Base-by-base conservation (phyloP, 306 rosid species). In the Gleditsia sinensis region DNA sequence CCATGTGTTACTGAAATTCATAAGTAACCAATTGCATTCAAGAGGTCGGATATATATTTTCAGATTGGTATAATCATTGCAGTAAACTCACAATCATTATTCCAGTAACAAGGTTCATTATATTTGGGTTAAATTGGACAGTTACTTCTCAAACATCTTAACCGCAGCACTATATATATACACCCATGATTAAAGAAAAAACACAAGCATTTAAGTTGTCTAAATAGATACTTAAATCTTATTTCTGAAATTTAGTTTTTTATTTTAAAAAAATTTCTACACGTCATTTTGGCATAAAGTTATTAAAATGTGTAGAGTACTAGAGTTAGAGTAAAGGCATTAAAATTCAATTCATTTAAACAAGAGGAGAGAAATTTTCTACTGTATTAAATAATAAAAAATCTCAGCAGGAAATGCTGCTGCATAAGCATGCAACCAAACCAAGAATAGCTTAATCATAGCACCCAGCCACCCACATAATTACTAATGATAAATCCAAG, bases 401-500 rank as follows among this genome's bases (percentile, higher is more conserved):
- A 17, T 40, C 12, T 42, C 8, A 9, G 54, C 23, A 40, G 37
- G 16, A 65, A 16, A 62, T 12, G 27, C 6, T 7, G 27, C 36
- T 19, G 16, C 61, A 49, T 32, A 69, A 33, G 49, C 36, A 54
- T 55, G 75, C 66, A 71, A 8, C 54, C 16, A 55, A 37, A 55
- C 34, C 66, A 71, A 55, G 66, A 55, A 24, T 25, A 71, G 39
- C 34, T 59, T 54, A 55, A 37, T 33, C 62, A 34, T 50, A 69
- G 48, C 21, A 32, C 55, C 37, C 27, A 9, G 51, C 33, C 21
- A 32, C 55, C 37, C 27, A 9, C 65, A 39, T 39, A 51, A 71
- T 71, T 53, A 8, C 53, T 71, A 71, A 71, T 54, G 17, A 71
- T 56, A 71, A 71, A 55, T 23, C 16, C 21, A n/a, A 71, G 36